Conservation (phyloP, 306 rosid genomes). For the Corylus avellana region DNA sequence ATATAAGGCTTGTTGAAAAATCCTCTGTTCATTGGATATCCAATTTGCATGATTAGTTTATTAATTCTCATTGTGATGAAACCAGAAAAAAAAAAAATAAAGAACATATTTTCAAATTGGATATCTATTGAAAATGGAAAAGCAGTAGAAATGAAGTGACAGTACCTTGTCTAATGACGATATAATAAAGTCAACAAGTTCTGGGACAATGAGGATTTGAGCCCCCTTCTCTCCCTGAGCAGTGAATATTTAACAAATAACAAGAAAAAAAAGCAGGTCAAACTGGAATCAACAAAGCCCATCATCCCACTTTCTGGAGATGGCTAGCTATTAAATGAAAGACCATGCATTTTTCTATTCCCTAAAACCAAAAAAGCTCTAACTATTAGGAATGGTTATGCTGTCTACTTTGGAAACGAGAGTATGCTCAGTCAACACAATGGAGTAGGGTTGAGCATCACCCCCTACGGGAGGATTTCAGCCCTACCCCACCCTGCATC, state of each 20-base stretch:
- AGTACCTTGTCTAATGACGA: conserved; percentile 76
- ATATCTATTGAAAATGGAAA: conserved; percentile 16
- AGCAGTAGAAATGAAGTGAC: conserved; percentile 12
- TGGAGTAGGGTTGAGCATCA: background rate
- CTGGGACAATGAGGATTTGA: conserved; percentile 77
- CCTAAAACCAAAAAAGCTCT: too few relatives aligned
- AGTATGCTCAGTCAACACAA: conserved; percentile 1
- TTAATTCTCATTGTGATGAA: background rate
- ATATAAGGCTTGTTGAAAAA: too few relatives aligned
- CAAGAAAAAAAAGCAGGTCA: background rate
- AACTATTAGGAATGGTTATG: background rate
- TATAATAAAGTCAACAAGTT: conserved; percentile 73
- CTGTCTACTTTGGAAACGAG: background rate
- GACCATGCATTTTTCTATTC: background rate
- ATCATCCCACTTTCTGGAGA: background rate
- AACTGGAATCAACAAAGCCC: background rate
- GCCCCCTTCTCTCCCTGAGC: conserved; percentile 87
- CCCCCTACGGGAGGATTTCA: too few relatives aligned
- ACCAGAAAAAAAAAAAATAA: background rate
- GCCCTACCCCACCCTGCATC: too few relatives aligned
- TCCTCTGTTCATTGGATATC: too few relatives aligned
- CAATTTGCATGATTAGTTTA: background rate
- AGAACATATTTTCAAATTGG: background rate
- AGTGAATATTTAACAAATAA: conserved; percentile 14
- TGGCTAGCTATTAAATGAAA: background rate